Conservation (phyloP, 768 basidiomycete genomes). For the Trametes elegans region DNA sequence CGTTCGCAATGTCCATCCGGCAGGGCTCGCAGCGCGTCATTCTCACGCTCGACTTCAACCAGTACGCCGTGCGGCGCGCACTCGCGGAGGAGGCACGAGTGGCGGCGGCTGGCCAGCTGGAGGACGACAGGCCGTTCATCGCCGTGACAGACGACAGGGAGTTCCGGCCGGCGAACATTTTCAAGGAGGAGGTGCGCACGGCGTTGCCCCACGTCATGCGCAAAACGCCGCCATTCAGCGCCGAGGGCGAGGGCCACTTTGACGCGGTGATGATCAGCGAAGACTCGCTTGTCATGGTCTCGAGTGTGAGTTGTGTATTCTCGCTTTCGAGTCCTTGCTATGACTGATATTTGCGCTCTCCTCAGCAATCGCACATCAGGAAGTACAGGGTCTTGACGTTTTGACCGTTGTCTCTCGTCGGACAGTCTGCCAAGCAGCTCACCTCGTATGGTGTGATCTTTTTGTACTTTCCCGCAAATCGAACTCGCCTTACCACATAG, state of each 20-base stretch:
- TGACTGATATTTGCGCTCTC: background rate
- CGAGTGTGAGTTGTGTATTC: slow-evolving; percentile 18
- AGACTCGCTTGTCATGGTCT: slow-evolving; percentile 51
- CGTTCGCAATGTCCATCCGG: slow-evolving; percentile 34
- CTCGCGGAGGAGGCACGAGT: slow-evolving; percentile 12
- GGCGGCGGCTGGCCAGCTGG: slow-evolving; percentile 9
- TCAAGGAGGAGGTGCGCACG: slow-evolving; percentile 41
- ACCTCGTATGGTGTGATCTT: too few species aligned
- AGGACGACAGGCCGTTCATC: background rate
- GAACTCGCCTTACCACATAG: too few species aligned
- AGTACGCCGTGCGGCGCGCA: slow-evolving; percentile 28
- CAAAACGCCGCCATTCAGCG: slow-evolving; percentile 11
- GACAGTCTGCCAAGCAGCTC: too few species aligned
- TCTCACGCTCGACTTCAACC: slow-evolving; percentile 54
- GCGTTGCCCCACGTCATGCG: slow-evolving; percentile 45
- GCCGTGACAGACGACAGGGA: slow-evolving; percentile 8
- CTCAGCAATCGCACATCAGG: slow-evolving; percentile 15
- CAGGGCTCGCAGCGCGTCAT: slow-evolving; percentile 23
- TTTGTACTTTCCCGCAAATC: too few species aligned
- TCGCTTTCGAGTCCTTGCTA: background rate
- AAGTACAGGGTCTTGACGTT: slow-evolving; percentile 27
- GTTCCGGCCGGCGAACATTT: slow-evolving; percentile 34
- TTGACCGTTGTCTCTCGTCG: slow-evolving; percentile 17
- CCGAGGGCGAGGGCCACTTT: slow-evolving; percentile 17
- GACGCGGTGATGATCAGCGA: slow-evolving; percentile 52